These are phyloP conservation scores for Penicillium sp. DNA, from an alignment of 2,329 filamentous ascomycete species.

Conservation along the genomic window DNA sequence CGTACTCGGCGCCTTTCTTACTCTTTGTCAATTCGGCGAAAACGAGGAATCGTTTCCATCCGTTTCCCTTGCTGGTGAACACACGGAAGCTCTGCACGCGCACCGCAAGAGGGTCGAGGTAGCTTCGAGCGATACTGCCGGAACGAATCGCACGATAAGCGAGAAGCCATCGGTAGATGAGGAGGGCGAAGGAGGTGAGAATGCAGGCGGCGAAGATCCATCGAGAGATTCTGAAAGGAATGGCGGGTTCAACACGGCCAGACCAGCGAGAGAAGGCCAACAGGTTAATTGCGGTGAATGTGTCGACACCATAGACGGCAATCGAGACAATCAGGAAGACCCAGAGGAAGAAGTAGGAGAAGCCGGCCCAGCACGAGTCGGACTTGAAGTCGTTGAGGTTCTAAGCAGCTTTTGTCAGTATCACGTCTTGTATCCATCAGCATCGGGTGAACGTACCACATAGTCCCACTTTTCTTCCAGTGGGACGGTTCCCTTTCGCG, in stretches of 20 bases:
- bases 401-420: constrained; percentile 30
- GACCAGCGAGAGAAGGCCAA: constrained; percentile 87
- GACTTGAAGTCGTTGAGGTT: constrained; percentile 73
- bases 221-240: constrained; percentile 73
- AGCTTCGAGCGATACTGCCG: constrained; percentile 84
- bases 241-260: constrained; percentile 70
- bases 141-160: constrained; percentile 75
- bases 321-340: constrained; percentile 71
- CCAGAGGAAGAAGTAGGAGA: constrained; percentile 83
- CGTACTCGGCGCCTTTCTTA: constrained; percentile 83
- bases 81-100: constrained; percentile 71
- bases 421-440: too few relatives aligned
- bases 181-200: constrained; percentile 78
- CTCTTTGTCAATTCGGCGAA: constrained; percentile 87
- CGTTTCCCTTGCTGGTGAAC: constrained; percentile 62
- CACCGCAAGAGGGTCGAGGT: constrained; percentile 80
- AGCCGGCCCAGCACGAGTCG: constrained; percentile 65
- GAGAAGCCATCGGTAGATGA: constrained; percentile 72
- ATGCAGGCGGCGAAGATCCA: constrained; percentile 96
- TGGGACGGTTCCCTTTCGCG: constrained; percentile 57
- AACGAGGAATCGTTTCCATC: constrained; percentile 86
- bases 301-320: constrained; percentile 83
- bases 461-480: constrained; percentile 94
- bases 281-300: constrained; percentile 87
- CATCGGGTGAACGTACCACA: constrained; percentile 56